Conservation (phyloP, 345 rosid species). For the Diplotaxis tenuifolia region DNA sequence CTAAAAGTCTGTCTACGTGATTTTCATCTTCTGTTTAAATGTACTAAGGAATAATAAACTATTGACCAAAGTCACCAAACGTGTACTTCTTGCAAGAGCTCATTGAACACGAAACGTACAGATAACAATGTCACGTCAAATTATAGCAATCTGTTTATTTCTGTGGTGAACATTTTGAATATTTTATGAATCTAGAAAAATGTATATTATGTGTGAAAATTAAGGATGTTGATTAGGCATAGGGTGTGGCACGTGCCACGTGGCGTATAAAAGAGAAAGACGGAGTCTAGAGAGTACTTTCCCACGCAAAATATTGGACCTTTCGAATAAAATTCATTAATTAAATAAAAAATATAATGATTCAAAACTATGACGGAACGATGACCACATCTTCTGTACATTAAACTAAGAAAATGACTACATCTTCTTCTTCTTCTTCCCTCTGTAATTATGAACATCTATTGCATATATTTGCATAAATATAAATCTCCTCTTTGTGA, state of each 20-base stretch:
- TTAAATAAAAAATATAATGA: neutral
- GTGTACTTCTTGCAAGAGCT: neutral
- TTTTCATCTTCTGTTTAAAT: neutral
- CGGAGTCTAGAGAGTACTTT: slow-evolving; percentile 24
- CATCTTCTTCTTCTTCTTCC: slow-evolving; percentile 18
- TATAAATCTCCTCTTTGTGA: neutral
- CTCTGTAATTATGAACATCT: slow-evolving; percentile 21
- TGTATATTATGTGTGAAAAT: slow-evolving; percentile 13
- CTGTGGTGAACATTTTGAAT: neutral
- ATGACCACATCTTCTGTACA: slow-evolving; percentile 41
- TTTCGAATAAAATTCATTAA: neutral
- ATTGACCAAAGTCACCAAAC: neutral
- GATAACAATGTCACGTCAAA: slow-evolving; percentile 14
- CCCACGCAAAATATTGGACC: slow-evolving; percentile 36
- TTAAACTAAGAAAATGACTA: slow-evolving; percentile 22
- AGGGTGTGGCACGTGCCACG: slow-evolving; percentile 34
- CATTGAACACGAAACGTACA: slow-evolving; percentile 9
- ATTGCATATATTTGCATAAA: neutral
- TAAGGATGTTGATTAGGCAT: neutral
- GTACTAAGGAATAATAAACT: neutral
- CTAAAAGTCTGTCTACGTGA: neutral
- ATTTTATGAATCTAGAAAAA: neutral
- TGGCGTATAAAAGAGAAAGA: slow-evolving; percentile 25
- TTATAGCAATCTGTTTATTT: neutral
- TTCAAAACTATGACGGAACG: slow-evolving; percentile 36